Evolutionary conservation across 768 basidiomycete species (phyloP), one percentile per base, ranked within the genome.

Genomic region (Lentinula raphanica): DNA sequence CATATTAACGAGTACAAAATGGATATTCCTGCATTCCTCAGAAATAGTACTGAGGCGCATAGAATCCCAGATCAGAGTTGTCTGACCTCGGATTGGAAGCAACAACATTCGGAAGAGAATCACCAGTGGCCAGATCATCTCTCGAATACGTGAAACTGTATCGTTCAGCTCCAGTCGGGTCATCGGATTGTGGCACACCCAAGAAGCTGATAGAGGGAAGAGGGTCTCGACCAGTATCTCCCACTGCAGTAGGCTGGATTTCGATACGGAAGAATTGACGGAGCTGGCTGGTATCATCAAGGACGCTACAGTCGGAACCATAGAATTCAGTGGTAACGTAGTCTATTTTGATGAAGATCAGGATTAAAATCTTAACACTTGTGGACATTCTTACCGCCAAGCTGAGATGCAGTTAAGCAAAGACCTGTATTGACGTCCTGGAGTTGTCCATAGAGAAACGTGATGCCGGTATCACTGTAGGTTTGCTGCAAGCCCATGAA

Each of bases 311-410:
- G 6, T 50, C 49, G 5, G 49, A 31, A 25, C 28, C 49, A 19
- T 50, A 50, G 49, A 50, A 50, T 31, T 36, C n/a, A 6, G 49
- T 50, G 49, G 49, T 35, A 19, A 50, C 49, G 19, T 50, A 50
- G 28, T 50, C 49, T 50, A 19, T 42, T 8, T 2, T n/a, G n/a
- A 12, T 44, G 29, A 50, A 31, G 23, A 8, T 28, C 25, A 49
- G 17, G n/a, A 49, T 25, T n/a, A 4, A 31, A 15, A 7, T 3
- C 6, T 48, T 8, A 48, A 23, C 13, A 28, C 6, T 12, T 12
- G 6, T 23, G 6, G 19, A 42, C 17, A n/a, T 48, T 17, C 49
- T 31, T 31, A 50, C 49, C 49, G 49, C 49, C 49, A 29, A 49
- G 49, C 29, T 49, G 49, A 32, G 49, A 50, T 50, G 23, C 49